phyloP scores from a whole-genome alignment of 2,329 filamentous ascomycete genomes.

The Furcasterigmium sp. region DNA sequence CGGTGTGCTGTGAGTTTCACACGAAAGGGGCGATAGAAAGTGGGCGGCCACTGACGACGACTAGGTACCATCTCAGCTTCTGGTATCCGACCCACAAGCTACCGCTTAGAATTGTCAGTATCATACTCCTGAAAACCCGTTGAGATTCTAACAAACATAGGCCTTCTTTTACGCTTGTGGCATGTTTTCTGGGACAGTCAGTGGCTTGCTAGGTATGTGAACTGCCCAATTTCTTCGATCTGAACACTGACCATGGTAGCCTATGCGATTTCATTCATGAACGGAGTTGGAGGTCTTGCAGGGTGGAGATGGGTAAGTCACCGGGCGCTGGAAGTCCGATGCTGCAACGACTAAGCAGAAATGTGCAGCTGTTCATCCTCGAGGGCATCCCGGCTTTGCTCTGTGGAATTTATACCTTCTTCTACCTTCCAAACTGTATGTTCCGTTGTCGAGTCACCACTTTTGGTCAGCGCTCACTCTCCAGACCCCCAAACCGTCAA shows the following conservation, averaged over 20 bases:
- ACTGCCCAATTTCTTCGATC: rapidly evolving
- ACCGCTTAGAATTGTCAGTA: conserved; percentile 21
- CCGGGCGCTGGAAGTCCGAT: too few species aligned
- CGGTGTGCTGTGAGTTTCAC: conserved; percentile 14
- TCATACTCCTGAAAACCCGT: too few species aligned
- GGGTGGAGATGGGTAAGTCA: conserved; percentile 18
- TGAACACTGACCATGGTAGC: conserved; percentile 7
- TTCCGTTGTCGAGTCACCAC: not conserved
- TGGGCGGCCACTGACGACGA: not conserved
- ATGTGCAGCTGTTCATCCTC: conserved; percentile 19
- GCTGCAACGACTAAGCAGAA: not conserved
- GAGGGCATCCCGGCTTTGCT: conserved; percentile 19
- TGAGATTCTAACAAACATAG: conserved; percentile 3
- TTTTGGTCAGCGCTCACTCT: not conserved
- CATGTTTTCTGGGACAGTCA: conserved; percentile 25
- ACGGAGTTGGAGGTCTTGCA: conserved; percentile 15
- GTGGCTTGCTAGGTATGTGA: conserved; percentile 15
- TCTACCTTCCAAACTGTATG: conserved; percentile 18
- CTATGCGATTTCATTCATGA: conserved; percentile 20
- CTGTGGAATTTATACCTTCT: conserved; percentile 16
- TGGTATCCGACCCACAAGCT: conserved; percentile 26
- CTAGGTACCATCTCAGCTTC: conserved; percentile 19
- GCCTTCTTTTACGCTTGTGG: conserved; percentile 26
- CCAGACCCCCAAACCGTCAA: conserved; percentile 17
- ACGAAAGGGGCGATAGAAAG: not conserved